Evolutionary conservation across 192 early-diverging fungal species (phyloP).

Genomic region (Linnemannia elongata): DNA sequence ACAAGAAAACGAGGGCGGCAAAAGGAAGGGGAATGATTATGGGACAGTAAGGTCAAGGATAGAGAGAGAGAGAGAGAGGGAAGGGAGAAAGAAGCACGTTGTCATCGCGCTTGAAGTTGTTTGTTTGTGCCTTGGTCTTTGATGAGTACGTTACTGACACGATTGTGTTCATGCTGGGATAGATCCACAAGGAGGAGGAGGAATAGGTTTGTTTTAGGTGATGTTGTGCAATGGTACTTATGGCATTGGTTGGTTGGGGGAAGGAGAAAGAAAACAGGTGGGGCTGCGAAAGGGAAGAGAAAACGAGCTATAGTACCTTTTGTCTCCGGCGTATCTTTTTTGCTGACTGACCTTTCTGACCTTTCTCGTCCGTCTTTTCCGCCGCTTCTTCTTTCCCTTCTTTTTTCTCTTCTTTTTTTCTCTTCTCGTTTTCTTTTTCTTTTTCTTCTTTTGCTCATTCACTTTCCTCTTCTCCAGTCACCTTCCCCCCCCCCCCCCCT

Average conservation of each 20-base stretch:
- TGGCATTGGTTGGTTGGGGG: neutral
- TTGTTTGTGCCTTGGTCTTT: neutral
- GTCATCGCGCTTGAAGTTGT: neutral
- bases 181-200: neutral
- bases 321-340: neutral
- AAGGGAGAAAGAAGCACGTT: neutral
- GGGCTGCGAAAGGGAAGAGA: neutral
- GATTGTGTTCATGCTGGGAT: neutral
- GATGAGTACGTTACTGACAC: neutral
- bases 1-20: neutral
- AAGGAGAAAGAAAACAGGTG: neutral
- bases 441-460: neutral
- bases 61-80: neutral
- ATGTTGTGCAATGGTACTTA: neutral
- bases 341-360: no score
- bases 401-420: neutral
- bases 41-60: neutral
- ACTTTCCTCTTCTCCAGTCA: neutral
- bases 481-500: neutral
- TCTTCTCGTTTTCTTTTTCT: neutral
- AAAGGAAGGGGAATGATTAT: neutral
- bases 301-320: neutral
- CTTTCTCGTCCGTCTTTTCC: neutral
- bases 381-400: no score
- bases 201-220: neutral